Base-by-base conservation (phyloP, 2,329 filamentous ascomycete genomes). In the Clarireedia homoeocarpa region DNA sequence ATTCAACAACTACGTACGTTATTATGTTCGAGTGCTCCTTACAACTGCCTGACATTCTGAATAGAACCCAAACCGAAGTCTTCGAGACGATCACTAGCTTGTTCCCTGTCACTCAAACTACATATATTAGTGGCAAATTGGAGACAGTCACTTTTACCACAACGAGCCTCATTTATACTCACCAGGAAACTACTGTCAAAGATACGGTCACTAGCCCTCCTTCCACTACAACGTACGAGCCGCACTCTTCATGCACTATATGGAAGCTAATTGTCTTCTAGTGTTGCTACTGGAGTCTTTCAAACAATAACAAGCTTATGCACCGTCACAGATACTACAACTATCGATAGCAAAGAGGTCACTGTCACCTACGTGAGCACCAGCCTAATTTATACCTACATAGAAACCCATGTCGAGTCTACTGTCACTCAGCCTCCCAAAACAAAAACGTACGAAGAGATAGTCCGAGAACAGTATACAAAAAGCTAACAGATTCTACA, bases 311-410 rank as follows among this genome's bases (percentile, higher is more conserved):
- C 75, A 12, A 71, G 68, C 20, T 65, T 75, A 14, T 75, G 72
- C 63, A 73, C 75, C 4, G 65, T 79, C 7, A 78, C 75, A 0
- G 70, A 75, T 64, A 76, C 75, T 34, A 73, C 72, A 67, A 76
- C 74, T 1, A 56, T 77, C 1, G 69, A 61, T 26, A 77, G 77
- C 30, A 64, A 69, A 45, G 71, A 70, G 3, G 66, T 73, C 0
- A 69, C 72, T 6, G 66, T 58, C 14, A 65, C 63, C 1, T 63
- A 58, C 34, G 64, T 60, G 0, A 20, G 24, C 6, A 63, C 59
- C 10, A 67, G 63, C n/a, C 63, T 62, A 1, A 51, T 65, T n/a
- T 58, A 58, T 54, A 61, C 57, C 20, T 66, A 65, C 6, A 38
- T 56, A 6, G 36, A 61, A 6, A 23, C 17, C 20, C 12, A 14